Base-by-base conservation (phyloP, 2,329 filamentous ascomycete species). In the Fusarium paranaense region DNA sequence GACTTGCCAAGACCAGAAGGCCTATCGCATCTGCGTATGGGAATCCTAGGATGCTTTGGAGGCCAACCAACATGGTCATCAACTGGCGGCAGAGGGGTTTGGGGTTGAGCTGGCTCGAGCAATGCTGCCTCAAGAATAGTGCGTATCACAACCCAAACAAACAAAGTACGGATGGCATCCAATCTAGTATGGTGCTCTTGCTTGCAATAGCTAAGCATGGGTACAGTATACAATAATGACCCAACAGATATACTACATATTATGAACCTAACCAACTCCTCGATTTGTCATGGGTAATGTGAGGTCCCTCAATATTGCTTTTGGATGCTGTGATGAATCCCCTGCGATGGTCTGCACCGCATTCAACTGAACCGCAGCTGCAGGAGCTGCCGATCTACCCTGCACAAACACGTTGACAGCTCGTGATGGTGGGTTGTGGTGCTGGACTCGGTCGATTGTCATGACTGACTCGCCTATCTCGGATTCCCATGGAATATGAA, bases 331-430 rank as follows among this genome's bases (percentile, higher is more conserved):
- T 56, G 47, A 27, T 40, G 40, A 33, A 35, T 42, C 20, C 37
- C n/a, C 35, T 30, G 56, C 20, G 7, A 32, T 9, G n/a, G 50
- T 38, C 52, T 47, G 61, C 47, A 66, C 42, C 40, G 50, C 42
- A 65, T 38, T 63, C 20, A 38, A 37, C 32, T 57, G 54, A 57
- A 57, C 54, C 25, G 61, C 37, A 63, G 61, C 61, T 70, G 57
- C 52, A 73, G 58, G 16, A 62, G 32, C 16, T 20, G 18, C 33
- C 32, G 35, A 64, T 50, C 40, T 74, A 75, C 71, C 72, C 72
- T 72, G 52, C 62, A 74, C 50, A 58, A 64, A 50, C 66, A 70
- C 30, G 58, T 71, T 56, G 40, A 71, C 22, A 64, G 30, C 22
- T 30, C 58, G 35, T 62, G 56, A 20, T 16, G 35, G 35, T 60